Evolutionary conservation across 352 stramenopile species (phyloP), one percentile per base, ranked within the genome.

Genomic region (Globisporangium okanoganense): DNA sequence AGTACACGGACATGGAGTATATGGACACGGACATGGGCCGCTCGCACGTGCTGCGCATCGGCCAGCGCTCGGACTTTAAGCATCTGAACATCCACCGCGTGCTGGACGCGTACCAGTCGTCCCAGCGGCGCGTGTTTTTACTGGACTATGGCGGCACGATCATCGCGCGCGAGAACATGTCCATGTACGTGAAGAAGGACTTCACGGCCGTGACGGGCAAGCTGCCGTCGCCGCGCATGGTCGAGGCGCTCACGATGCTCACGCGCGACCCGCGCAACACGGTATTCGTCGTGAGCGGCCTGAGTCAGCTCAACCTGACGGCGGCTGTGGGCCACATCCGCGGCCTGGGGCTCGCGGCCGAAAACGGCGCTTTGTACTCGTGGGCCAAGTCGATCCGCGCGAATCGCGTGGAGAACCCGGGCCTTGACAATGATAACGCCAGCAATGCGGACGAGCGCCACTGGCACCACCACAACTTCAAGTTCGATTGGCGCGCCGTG

Each of bases 71-170:
- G 5, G 85, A 95, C 63, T 95, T 95, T 58, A 91, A 90, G 65
- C 79, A 88, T 41, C 67, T 98, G 24, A 88, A 96, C 58, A 72
- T 96, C 9, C 66, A 72, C 43, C 79, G 83, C 18, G 77, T 98
- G 27, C 79, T 94, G 54, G 71, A 89, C 24, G 91, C 92, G 2
- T 98, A 97, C 62, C 68, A 87, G 35, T 73, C 76, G 20, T 90
- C 92, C 3, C 80, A 75, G 25, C 87, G 90, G 43, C 85, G 97
- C 57, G 90, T 99, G 3, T 97, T 99, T 53, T 67, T 99, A 35
- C 76, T 99, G 40, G 97, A 99, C 70, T 99, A 99, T 64, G 98
- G 97, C 62, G 97, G 97, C 14, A 99, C 97, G 1, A 91, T 99
- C 53, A 94, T 99, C 44, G 76, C 76, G 24, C 78, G 83, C 25